Evolutionary conservation across 345 rosid genomes (phyloP), one percentile per base, ranked within the genome.

Genomic region (Salix purpurea): DNA sequence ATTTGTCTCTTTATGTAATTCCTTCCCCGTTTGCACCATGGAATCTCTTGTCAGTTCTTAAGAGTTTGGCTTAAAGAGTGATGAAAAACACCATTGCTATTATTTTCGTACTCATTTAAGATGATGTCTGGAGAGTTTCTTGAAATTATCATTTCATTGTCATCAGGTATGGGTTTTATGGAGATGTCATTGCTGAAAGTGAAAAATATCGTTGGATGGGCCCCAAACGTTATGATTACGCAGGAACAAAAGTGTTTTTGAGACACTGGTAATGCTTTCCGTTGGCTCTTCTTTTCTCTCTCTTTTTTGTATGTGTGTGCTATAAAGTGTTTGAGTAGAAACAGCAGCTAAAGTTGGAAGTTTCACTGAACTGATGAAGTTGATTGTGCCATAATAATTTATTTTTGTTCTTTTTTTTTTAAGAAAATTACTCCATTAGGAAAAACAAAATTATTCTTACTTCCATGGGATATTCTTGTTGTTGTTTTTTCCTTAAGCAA

Each of bases 171-270:
- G 97, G 97, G 68, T 95, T 93, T 84, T 95, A 95, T 80, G 99
- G 99, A 75, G 99, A 95, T 80, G 99, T 95, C 77, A 88, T 95
- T 48, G 82, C 92, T 36, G 97, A 93, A 83, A 95, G 97, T 84
- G 99, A 95, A 86, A 93, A 93, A 71, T 87, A 87, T 76, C 94
- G 97, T 50, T 95, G 97, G 99, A 93, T 95, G 99, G 97, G 99
- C 68, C 99, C 97, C 46, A 95, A 87, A 73, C 94, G 97, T 65
- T 95, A 93, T 82, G 99, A 95, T 84, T 92, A 90, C 83, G 93
- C 91, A 5, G 97, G 97, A 90, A 92, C 99, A 34, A 93, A 95
- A 85, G 93, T 93, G 71, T 93, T 93, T 84, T 70, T 95, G 89
- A 90, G 80, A 82, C 97, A 91, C 84, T 89, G 96, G 97, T 94